Conservation (phyloP, 768 basidiomycete genomes). For the Termitomyces titanicus region DNA sequence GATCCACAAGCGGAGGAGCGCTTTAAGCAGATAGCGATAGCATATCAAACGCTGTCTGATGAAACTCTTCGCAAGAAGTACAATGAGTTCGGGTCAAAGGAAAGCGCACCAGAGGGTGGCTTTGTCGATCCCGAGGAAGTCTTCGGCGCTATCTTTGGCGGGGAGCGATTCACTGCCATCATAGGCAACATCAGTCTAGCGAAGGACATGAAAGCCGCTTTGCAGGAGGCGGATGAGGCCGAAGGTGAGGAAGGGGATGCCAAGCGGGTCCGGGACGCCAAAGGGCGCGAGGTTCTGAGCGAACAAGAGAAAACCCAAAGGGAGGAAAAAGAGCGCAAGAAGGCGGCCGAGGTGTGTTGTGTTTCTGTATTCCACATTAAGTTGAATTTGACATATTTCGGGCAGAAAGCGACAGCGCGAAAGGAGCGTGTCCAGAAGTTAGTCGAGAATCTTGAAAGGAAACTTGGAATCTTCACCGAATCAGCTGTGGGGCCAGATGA, state of each 20-base stretch:
- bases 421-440: slow-evolving; percentile 74
- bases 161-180: slow-evolving; percentile 80
- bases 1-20: slow-evolving; percentile 82
- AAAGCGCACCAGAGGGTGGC: slow-evolving; percentile 79
- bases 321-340: slow-evolving; percentile 70
- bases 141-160: slow-evolving; percentile 84
- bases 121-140: slow-evolving; percentile 85
- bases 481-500: slow-evolving; percentile 71
- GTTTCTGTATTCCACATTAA: neutral
- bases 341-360: slow-evolving; percentile 61
- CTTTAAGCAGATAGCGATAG: slow-evolving; percentile 90
- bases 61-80: slow-evolving; percentile 74
- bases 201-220: slow-evolving; percentile 87
- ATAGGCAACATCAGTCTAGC: slow-evolving; percentile 88
- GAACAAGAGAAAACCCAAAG: slow-evolving; percentile 72
- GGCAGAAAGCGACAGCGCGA: slow-evolving; percentile 76
- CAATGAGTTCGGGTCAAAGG: slow-evolving; percentile 88
- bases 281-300: slow-evolving; percentile 48
- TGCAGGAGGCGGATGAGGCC: slow-evolving; percentile 82
- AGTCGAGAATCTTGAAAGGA: slow-evolving; percentile 74
- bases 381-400: slow-evolving; percentile 6
- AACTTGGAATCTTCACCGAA: slow-evolving; percentile 86
- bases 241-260: slow-evolving; percentile 51
- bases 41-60: slow-evolving; percentile 85
- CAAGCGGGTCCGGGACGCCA: slow-evolving; percentile 52